A percentile compares a stretch with the other conserved stretches of the same genome.
Evolutionary conservation across 2,329 filamentous ascomycete genomes (phyloP).

Genomic region (Cadophora malorum): DNA sequence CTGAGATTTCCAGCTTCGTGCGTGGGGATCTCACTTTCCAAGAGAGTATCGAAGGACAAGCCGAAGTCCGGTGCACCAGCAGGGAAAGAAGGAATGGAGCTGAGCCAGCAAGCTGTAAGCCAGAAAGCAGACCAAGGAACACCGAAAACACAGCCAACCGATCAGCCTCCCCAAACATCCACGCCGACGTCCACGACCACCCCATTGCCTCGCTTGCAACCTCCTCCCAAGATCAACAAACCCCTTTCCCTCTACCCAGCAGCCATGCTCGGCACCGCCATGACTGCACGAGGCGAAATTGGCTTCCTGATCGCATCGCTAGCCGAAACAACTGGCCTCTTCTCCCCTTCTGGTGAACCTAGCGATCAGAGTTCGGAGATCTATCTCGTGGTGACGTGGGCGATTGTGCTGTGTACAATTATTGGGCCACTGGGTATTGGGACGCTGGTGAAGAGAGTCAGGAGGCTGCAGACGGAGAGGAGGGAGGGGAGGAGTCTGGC

Average conservation of each 20-base stretch:
- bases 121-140: not conserved
- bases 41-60: not conserved
- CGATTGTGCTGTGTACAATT: slow-evolving; percentile 61
- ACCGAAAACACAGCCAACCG: not conserved
- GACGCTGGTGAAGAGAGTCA: slow-evolving; percentile 44
- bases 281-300: slow-evolving; percentile 82
- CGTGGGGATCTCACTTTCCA: not conserved
- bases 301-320: slow-evolving; percentile 77
- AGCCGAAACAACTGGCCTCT: slow-evolving; percentile 58
- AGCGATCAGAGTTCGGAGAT: slow-evolving; percentile 44
- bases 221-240: slow-evolving; percentile 47
- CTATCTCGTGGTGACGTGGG: slow-evolving; percentile 62
- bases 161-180: not conserved
- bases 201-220: not conserved
- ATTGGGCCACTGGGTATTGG: slow-evolving; percentile 57
- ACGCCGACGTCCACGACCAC: not conserved
- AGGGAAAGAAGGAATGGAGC: not conserved
- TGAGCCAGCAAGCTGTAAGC: not conserved
- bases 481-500: not conserved
- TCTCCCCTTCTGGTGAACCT: slow-evolving; percentile 24
- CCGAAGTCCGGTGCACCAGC: not conserved
- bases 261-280: slow-evolving; percentile 54
- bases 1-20: slow-evolving; percentile 4
- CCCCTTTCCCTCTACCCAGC: slow-evolving; percentile 71
- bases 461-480: slow-evolving; percentile 12